A percentile compares a stretch with the other conserved stretches of the same genome.
Evolutionary conservation across 2,329 filamentous ascomycete species (phyloP).

Genomic region (Apiospora kogelbergensis): DNA sequence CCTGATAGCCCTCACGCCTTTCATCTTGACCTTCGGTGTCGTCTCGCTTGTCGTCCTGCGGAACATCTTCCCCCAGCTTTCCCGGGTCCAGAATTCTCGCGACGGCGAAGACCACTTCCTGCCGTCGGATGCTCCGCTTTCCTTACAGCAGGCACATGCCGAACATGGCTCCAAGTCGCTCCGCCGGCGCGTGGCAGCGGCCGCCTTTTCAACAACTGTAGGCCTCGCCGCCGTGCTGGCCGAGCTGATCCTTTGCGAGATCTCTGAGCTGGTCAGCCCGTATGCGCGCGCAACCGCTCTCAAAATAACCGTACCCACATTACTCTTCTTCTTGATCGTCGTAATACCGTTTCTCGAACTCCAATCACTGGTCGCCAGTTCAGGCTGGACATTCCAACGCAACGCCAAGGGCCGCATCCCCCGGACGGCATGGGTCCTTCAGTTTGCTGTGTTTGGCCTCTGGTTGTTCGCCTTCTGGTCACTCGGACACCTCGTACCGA

Average conservation of each 20-base stretch:
- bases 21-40: conserved; percentile 67
- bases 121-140: conserved; percentile 60
- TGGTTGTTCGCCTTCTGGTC: conserved; percentile 81
- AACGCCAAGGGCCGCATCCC: conserved; percentile 56
- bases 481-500: conserved; percentile 63
- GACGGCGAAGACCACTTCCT: conserved; percentile 63
- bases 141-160: conserved; percentile 58
- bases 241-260: conserved; percentile 81
- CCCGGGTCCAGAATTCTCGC: conserved; percentile 49
- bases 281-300: conserved; percentile 68
- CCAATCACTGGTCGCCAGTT: conserved; percentile 58
- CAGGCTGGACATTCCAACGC: conserved; percentile 63
- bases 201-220: conserved; percentile 74
- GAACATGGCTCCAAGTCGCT: conserved; percentile 55
- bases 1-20: conserved; percentile 65
- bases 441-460: conserved; percentile 58
- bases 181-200: conserved; percentile 53
- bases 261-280: conserved; percentile 71
- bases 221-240: conserved; percentile 76
- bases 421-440: conserved; percentile 63
- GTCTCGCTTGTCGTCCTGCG: conserved; percentile 63
- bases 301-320: conserved; percentile 65
- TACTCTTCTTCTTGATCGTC: conserved; percentile 71
- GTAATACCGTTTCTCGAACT: conserved; percentile 79
- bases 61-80: conserved; percentile 72